These are phyloP conservation scores for Erythrophleum fordii DNA, from an alignment of 306 rosid species.

Conservation along the genomic window DNA sequence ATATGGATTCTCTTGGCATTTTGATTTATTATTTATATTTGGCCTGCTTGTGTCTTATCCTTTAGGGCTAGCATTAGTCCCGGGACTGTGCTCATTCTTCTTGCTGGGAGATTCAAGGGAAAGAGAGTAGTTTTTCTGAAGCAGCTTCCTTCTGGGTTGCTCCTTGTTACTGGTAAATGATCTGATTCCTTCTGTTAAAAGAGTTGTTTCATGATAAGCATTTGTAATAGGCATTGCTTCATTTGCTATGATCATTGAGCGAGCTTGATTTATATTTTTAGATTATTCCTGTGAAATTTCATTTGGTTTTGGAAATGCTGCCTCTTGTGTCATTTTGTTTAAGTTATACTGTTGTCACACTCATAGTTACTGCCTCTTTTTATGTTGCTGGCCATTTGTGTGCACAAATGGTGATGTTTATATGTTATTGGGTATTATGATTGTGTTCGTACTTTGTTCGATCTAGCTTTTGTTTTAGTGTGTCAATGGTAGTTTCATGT, in stretches of 20 bases:
- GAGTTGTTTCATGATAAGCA: not conserved
- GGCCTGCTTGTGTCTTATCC: constrained; percentile 7
- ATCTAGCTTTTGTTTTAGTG: not conserved
- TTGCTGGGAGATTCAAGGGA: constrained; percentile 79
- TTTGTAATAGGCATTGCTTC: not conserved
- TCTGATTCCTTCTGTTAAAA: not conserved
- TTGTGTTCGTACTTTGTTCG: not conserved
- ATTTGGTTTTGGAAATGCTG: not conserved
- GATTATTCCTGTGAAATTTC: not conserved
- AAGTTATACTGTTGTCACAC: not conserved
- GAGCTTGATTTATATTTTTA: not conserved
- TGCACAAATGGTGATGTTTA: not conserved
- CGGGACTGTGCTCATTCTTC: constrained; percentile 67
- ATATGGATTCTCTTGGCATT: not conserved
- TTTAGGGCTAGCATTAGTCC: constrained; percentile 70
- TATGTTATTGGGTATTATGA: not conserved
- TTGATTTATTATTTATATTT: not conserved
- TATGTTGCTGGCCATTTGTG: not conserved
- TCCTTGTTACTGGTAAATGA: constrained; percentile 67
- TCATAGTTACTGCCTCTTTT: not conserved
- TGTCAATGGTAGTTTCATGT: not conserved
- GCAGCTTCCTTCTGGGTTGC: constrained; percentile 79
- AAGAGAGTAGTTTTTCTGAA: constrained; percentile 74
- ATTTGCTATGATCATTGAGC: not conserved
- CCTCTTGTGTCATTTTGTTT: not conserved